Base-by-base conservation (phyloP, 805 yeast species). In the Starmerella floricola region DNA sequence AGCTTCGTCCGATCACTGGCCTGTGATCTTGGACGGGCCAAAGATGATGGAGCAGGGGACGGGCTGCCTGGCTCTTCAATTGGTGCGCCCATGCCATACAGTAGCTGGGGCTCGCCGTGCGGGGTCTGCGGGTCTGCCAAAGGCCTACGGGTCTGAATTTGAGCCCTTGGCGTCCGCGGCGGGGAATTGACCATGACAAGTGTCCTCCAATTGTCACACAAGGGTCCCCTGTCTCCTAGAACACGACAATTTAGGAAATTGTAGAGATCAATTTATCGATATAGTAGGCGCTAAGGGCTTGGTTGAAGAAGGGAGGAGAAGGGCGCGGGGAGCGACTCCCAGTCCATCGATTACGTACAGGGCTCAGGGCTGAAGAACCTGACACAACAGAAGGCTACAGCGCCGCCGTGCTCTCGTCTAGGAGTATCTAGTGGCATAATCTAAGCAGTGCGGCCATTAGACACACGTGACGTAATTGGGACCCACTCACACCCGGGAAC, bases 61-160 rank as follows among this genome's bases (percentile, higher is more conserved):
- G 54, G 54, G 27, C 51, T 46, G 6, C 30, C 29, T 8, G 54
- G 54, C 26, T 50, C 52, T 20, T 42, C 47, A 33, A 52, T 50
- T 4, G 45, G 34, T 2, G 47, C 45, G 6, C 56, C 56, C 49
- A 49, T 42, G 2, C 52, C 54, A 30, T 47, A 45, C 4, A 46
- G 33, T 15, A 36, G 24, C 16, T 20, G 42, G 12, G 31, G 21
- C 8, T 35, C 23, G 28, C 38, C 45, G 17, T 38, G 35, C 21
- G 52, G 50, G 23, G 52, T 38, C 8, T 10, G 10, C 2, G 55
- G 54, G 16, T 36, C 19, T 19, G 12, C 32, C 23, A n/a, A 10
- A 8, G 38, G 38, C 26, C 18, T 10, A 12, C 24, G 20, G 15
- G 28, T 18, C 29, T 30, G 36, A 32, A 40, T 37, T 34, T 40